Evolutionary conservation across 1,284 basidiomycete genomes (phyloP), one percentile per base, ranked within the genome.

Genomic region (Pseudozyma hubeiensis): DNA sequence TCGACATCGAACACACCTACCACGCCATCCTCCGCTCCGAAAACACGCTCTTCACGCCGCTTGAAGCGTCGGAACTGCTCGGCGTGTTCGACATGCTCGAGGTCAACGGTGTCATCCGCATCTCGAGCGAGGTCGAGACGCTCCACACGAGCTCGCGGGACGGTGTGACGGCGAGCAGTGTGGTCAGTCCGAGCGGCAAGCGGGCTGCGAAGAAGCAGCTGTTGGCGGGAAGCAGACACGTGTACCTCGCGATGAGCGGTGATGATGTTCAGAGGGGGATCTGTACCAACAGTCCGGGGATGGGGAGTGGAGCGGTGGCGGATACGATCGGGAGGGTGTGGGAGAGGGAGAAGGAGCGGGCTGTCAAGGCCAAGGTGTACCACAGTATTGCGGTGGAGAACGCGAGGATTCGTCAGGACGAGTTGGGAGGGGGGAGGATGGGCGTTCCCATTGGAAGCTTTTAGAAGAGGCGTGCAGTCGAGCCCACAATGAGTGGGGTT

Each of bases 51-150:
- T 77, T 72, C 11, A 44, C 70, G 7, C 53, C 78, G 0, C 65
- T 84, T 31, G 80, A 80, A 44, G 56, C 48, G 19, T 79, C 78
- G 6, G 82, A 84, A 59, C 58, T 83, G 33, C 63, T 84, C 10
- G 80, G 80, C 30, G 80, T 84, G 8, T 69, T 83, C 29, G 81
- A 83, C 43, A 64, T 73, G 52, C 69, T 84, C 37, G 81, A 83
- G 50, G 80, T 81, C 17, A 79, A 83, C 48, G 80, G 79, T 16
- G 62, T 83, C 24, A 48, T 82, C 3, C 66, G 65, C 7, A 66
- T 82, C 46, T 62, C 64, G 14, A 49, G 62, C 17, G 77, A 77
- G 24, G 61, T 60, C 19, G 78, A 64, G 2, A 47, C 51, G 3
- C 58, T 55, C 31, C 17, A 45, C 5, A 30, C 19, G 24, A 7